phyloP scores from a whole-genome alignment of 257 asterid species.

The Thymus mandschuricus region DNA sequence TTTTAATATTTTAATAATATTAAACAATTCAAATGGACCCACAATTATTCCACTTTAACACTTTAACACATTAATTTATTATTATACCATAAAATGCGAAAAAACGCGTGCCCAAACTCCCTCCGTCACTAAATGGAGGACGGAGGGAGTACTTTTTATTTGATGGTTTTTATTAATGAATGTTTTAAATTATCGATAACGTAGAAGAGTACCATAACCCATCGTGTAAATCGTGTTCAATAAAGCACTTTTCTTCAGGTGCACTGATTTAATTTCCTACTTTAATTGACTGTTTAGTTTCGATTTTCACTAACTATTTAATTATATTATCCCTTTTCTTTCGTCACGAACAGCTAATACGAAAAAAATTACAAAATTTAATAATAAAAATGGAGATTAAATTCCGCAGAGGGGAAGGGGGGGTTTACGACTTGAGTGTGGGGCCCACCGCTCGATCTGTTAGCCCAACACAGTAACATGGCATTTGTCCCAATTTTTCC shows the following conservation, averaged over 20 bases:
- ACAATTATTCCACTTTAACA: too few relatives aligned
- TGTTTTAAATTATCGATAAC: neutral
- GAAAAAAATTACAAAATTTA: neutral
- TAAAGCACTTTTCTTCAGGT: too few relatives aligned
- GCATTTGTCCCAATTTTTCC: slow-evolving; percentile 38
- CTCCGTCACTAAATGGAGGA: too few relatives aligned
- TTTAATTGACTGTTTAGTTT: too few relatives aligned
- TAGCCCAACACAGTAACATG: slow-evolving; percentile 75
- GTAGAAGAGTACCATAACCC: neutral
- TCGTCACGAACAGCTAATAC: slow-evolving; percentile 5
- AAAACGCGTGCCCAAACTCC: too few relatives aligned
- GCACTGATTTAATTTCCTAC: too few relatives aligned
- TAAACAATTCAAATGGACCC: too few relatives aligned
- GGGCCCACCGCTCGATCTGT: slow-evolving; percentile 51
- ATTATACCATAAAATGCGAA: too few relatives aligned
- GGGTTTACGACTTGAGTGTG: neutral
- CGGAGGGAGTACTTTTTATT: too few relatives aligned
- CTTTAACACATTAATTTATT: too few relatives aligned
- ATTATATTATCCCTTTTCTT: neutral
- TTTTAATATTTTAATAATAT: too few relatives aligned
- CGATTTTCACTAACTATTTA: neutral
- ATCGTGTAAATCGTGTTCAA: neutral
- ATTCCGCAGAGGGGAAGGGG: neutral
- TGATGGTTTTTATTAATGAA: too few relatives aligned
- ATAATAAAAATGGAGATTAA: neutral